Evolutionary conservation across 805 yeast species (phyloP).

Genomic region (Wickerhamomyces sydowiorum): DNA sequence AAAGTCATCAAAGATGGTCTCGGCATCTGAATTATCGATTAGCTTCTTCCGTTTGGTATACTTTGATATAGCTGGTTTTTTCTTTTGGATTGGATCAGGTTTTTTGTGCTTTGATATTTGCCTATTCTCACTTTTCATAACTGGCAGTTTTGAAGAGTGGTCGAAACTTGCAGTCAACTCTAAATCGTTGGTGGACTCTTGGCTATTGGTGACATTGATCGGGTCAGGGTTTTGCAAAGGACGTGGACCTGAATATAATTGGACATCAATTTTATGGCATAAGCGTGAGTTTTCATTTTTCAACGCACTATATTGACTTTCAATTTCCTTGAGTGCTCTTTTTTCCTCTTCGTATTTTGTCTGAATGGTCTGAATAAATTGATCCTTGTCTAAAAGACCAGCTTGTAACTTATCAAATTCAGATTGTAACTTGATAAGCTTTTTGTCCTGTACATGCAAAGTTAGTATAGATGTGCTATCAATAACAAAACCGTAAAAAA

Average conservation of each 20-base stretch:
- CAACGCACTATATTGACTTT: neutral
- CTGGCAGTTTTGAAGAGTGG: too few species aligned
- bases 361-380: neutral
- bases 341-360: neutral
- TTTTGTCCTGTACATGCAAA: too few species aligned
- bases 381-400: neutral
- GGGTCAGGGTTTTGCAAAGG: constrained; percentile 12
- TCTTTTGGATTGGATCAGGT: neutral
- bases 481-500: too few species aligned
- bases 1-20: constrained; percentile 14
- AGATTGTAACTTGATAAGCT: too few species aligned
- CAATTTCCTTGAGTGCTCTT: neutral
- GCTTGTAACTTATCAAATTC: too few species aligned
- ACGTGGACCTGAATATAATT: neutral
- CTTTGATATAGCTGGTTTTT: neutral
- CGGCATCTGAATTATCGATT: constrained; percentile 22
- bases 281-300: constrained; percentile 14
- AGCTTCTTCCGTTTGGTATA: constrained; percentile 23
- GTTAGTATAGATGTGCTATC: too few species aligned
- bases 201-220: constrained; percentile 17
- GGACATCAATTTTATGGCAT: constrained; percentile 9
- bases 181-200: constrained; percentile 2
- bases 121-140: too few species aligned
- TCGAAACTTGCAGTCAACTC: constrained; percentile 1
- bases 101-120: neutral